phyloP scores from a whole-genome alignment of 2,329 filamentous ascomycete genomes.

The Curvularia sp. region DNA sequence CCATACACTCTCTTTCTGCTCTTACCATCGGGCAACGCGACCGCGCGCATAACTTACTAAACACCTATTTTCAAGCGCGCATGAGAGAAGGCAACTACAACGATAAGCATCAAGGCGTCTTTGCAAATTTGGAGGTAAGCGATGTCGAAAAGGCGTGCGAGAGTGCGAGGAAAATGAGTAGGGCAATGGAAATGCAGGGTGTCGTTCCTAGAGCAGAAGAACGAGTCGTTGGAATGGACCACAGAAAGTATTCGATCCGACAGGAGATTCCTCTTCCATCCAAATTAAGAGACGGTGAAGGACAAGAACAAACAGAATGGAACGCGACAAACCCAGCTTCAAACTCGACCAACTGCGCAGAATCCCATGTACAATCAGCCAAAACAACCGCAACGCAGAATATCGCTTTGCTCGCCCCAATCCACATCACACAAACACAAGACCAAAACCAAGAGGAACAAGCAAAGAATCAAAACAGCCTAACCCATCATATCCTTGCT shows the following conservation, averaged over 20 bases:
- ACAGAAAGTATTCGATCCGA: not conserved
- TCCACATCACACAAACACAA: no score
- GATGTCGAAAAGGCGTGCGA: constrained; percentile 24
- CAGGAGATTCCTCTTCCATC: not conserved
- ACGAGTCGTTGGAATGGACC: not conserved
- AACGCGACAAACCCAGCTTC: not conserved
- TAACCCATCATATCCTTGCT: not conserved
- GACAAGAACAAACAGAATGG: not conserved
- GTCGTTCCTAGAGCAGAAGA: not conserved
- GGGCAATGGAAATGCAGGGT: not conserved
- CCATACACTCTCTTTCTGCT: constrained; percentile 16
- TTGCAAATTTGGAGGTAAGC: constrained; percentile 11
- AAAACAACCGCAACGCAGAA: not conserved
- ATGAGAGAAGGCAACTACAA: constrained; percentile 13
- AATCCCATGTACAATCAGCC: not conserved
- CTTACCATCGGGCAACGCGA: constrained; percentile 20
- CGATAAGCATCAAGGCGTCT: not conserved
- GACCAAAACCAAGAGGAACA: not conserved
- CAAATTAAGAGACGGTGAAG: not conserved
- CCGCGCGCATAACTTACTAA: constrained; percentile 20
- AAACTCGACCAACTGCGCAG: not conserved
- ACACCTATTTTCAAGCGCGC: constrained; percentile 22
- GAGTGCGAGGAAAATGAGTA: constrained; percentile 20
- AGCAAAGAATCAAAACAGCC: no score
- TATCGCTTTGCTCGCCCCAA: not conserved